These are phyloP conservation scores for Glebionis coronaria DNA, from an alignment of 129 eudicot species.

Conservation along the genomic window DNA sequence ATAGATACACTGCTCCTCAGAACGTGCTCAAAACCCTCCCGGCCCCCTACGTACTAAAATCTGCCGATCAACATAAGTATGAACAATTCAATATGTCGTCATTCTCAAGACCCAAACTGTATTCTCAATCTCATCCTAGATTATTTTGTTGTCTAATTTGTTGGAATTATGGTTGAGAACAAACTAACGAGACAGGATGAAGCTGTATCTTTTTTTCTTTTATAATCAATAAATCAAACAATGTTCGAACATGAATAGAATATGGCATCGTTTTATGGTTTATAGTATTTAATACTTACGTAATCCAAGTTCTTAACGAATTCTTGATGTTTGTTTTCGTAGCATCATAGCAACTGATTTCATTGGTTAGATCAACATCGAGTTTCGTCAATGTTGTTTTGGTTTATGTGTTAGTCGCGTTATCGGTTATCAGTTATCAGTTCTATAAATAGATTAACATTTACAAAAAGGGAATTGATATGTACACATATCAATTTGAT, in stretches of 20 bases:
- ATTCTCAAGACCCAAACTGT: too few species aligned
- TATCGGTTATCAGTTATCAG: background rate
- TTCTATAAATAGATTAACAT: constrained; percentile 11
- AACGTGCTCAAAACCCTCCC: too few species aligned
- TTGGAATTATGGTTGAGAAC: background rate
- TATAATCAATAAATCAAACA: background rate
- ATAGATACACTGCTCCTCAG: too few species aligned
- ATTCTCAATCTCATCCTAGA: background rate
- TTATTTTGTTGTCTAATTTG: constrained; percentile 1
- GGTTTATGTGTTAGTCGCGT: constrained; percentile 7
- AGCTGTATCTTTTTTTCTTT: background rate
- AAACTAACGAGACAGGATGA: constrained; percentile 17
- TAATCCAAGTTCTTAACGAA: too few species aligned
- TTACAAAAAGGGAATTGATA: too few species aligned
- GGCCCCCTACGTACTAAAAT: too few species aligned
- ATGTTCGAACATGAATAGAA: constrained; percentile 11
- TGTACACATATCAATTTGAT: too few species aligned
- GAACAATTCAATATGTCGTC: too few species aligned
- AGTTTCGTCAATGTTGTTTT: constrained; percentile 9
- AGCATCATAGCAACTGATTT: background rate
- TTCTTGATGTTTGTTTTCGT: too few species aligned
- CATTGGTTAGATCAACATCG: constrained; percentile 9
- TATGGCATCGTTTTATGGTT: constrained; percentile 1
- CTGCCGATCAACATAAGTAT: too few species aligned
- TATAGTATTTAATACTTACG: background rate